Percentiles rank a stretch among this genome's conserved stretches.
phyloP scores from a whole-genome alignment of 345 rosid genomes.

The Citrus sinensis region DVS_A1.0 CM039169.1:22567001-22567500 shows the following conservation, averaged over 20 bases:
- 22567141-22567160: not conserved
- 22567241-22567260: not conserved
- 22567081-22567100: not conserved
- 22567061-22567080: not conserved
- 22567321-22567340: not conserved
- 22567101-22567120: not conserved
- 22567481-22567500: constrained; percentile 42
- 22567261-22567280: not conserved
- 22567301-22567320: not conserved
- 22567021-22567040: not conserved
- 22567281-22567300: not conserved
- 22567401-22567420: constrained; percentile 17
- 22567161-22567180: not conserved
- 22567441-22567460: constrained; percentile 72
- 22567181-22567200: not conserved
- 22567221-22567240: not conserved
- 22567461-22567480: constrained; percentile 97
- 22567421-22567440: constrained; percentile 98
- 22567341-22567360: not conserved
- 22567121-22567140: not conserved
- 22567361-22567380: not conserved
- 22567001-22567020: not conserved
- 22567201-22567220: not conserved
- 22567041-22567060: not conserved
- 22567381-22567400: not conserved